Evolutionary conservation across 1,284 basidiomycete species (phyloP), one percentile per base, ranked within the genome.

Genomic region (Inonotus hispidus): DNA sequence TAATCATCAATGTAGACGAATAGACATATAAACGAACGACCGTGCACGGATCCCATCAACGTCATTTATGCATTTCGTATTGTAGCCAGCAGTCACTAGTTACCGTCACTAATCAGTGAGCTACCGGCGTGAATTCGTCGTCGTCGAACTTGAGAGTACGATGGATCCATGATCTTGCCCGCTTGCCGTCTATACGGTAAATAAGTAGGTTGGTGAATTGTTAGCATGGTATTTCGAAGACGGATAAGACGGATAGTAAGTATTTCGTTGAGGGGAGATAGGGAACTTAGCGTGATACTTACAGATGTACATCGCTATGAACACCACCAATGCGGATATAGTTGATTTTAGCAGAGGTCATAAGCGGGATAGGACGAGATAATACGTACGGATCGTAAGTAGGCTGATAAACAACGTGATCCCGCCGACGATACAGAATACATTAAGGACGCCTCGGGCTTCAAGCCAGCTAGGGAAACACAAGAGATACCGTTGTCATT

Each of bases 111-210:
- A 35, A 5, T 49, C 56, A 62, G 46, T 62, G 61, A 8, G 61
- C 61, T 19, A 62, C 38, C 16, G 29, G 47, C 21, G 61, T 53
- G 23, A 38, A 29, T 29, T 65, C 64, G 37, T 65, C 62, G 23
- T 61, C 60, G 47, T 65, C 64, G 32, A 65, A 61, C 32, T 63
- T 60, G 32, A 65, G 32, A 14, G 53, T 60, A n/a, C 64, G 64
- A 50, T 65, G 64, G 41, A 65, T 65, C 64, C 64, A 65, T n/a
- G 64, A 65, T 41, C 64, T 62, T 32, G 64, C 64, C 25, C 64
- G 62, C 43, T 65, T 65, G 27, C 64, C 64, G 52, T 61, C 61
- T 63, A 43, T 14, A 14, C 8, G 14, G 4, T 32, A 43, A 29
- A 53, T 23, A 35, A 14, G 11, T 7, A 25, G 21, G n/a, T n/a